Conservation (phyloP, 257 asterid species). For the Plantago elongata region DNA sequence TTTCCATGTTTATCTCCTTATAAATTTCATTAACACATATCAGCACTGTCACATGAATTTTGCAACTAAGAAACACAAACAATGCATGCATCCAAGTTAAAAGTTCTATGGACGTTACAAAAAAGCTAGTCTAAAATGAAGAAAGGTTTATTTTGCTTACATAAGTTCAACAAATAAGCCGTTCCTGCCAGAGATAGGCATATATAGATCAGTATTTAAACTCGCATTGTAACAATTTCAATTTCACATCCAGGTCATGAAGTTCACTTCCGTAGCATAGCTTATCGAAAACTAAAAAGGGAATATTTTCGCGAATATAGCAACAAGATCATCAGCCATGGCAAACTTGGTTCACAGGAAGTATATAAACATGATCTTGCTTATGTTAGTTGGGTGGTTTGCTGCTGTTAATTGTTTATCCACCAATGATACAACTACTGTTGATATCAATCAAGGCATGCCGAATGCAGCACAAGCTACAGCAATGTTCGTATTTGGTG, state of each 20-base stretch:
- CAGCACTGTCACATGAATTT: slow-evolving; percentile 29
- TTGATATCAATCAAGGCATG: background rate
- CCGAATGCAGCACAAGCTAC: slow-evolving; percentile 37
- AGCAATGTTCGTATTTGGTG: slow-evolving; percentile 78
- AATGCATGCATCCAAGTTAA: slow-evolving; percentile 24
- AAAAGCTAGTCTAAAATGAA: slow-evolving; percentile 24
- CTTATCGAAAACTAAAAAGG: background rate
- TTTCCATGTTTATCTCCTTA: background rate
- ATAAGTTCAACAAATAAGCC: slow-evolving; percentile 16
- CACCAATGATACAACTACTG: background rate
- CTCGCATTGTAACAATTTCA: background rate
- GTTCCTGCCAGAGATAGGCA: slow-evolving; percentile 15
- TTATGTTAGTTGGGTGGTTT: background rate
- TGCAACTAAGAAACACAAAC: background rate
- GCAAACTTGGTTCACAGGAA: slow-evolving; percentile 4
- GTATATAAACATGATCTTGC: slow-evolving; percentile 1
- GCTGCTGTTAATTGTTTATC: slow-evolving; percentile 5
- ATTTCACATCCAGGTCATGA: background rate
- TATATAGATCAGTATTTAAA: background rate
- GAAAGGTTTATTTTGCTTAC: slow-evolving; percentile 23
- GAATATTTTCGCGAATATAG: background rate
- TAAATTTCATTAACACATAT: background rate
- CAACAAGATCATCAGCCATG: background rate
- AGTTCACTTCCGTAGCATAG: background rate
- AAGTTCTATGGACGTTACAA: slow-evolving; percentile 7